Percentiles rank a stretch among this genome's conserved stretches.
phyloP scores from a whole-genome alignment of 1,284 basidiomycete species.

The Ganoderma resinaceum region DNA sequence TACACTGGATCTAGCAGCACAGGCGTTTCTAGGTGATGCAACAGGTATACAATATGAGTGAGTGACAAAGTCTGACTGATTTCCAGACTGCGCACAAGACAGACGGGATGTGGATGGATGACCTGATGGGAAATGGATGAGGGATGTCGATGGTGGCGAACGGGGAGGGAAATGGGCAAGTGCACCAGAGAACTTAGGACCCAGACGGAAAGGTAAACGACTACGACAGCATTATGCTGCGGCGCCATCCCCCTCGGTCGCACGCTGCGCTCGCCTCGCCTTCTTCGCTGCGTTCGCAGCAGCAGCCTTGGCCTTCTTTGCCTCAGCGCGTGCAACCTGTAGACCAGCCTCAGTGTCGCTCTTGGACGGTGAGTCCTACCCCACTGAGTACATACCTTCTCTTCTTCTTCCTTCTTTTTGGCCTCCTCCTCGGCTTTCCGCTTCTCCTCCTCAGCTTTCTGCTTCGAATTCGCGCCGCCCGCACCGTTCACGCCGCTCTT shows the following conservation, averaged over 20 bases:
- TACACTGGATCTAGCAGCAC: constrained; percentile 28
- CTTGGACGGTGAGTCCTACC: not conserved
- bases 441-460: constrained; percentile 22
- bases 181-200: not conserved
- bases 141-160: not conserved
- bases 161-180: not conserved
- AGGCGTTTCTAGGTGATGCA: constrained; percentile 28
- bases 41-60: constrained; percentile 31
- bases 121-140: not conserved
- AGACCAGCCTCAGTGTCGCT: not conserved
- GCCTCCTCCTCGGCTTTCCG: constrained; percentile 73
- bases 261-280: constrained; percentile 72
- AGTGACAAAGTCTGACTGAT: constrained; percentile 22
- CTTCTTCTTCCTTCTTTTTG: constrained; percentile 66
- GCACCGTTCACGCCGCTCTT: constrained; percentile 53
- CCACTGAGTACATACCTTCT: constrained; percentile 54
- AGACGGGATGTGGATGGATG: not conserved
- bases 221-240: constrained; percentile 11
- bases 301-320: constrained; percentile 85
- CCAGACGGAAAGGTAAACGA: not conserved
- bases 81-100: not conserved
- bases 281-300: constrained; percentile 95
- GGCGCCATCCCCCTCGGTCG: constrained; percentile 33
- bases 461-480: constrained; percentile 49
- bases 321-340: constrained; percentile 75